Percentiles rank a stretch among this genome's conserved stretches.
These are phyloP conservation scores for Torrubiella hemipterigena DNA, from an alignment of 2,329 filamentous ascomycete species.

Conservation along the genomic window DNA sequence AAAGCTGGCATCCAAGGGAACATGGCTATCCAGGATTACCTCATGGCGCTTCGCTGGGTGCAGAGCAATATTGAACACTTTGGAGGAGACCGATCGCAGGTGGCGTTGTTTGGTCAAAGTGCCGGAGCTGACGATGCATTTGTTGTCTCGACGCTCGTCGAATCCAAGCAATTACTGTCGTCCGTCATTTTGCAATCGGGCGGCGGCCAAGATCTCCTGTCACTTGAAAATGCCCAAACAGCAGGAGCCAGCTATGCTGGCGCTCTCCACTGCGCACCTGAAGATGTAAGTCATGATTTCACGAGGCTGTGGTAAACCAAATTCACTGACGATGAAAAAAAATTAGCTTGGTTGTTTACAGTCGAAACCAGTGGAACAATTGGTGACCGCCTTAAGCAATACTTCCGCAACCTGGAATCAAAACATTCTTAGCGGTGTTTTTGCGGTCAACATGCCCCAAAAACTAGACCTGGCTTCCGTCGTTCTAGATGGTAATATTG, in stretches of 20 bases:
- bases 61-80: constrained; percentile 7
- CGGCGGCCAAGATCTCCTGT: constrained; percentile 6
- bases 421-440: background rate
- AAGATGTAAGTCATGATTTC: constrained; percentile 4
- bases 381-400: constrained; percentile 2
- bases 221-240: constrained; percentile 5
- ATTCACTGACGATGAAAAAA: background rate
- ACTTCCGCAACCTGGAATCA: constrained; percentile 5
- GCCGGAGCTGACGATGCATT: constrained; percentile 1
- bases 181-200: constrained; percentile 8
- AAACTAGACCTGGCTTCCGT: constrained; percentile 4
- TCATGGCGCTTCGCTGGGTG: constrained; percentile 34
- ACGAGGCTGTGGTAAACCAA: background rate
- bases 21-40: constrained; percentile 8
- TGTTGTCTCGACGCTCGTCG: constrained; percentile 1
- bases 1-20: constrained; percentile 9
- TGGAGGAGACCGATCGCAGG: background rate
- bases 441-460: constrained; percentile 8
- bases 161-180: constrained; percentile 10
- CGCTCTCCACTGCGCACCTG: constrained; percentile 5
- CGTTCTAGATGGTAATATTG: constrained; percentile 6
- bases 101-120: constrained; percentile 3
- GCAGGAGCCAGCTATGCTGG: constrained; percentile 8
- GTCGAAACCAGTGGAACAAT: constrained; percentile 4
- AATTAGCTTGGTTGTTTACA: too few species aligned